Conservation (phyloP, 1,284 basidiomycete genomes). For the Stereum hirsutum region DNA sequence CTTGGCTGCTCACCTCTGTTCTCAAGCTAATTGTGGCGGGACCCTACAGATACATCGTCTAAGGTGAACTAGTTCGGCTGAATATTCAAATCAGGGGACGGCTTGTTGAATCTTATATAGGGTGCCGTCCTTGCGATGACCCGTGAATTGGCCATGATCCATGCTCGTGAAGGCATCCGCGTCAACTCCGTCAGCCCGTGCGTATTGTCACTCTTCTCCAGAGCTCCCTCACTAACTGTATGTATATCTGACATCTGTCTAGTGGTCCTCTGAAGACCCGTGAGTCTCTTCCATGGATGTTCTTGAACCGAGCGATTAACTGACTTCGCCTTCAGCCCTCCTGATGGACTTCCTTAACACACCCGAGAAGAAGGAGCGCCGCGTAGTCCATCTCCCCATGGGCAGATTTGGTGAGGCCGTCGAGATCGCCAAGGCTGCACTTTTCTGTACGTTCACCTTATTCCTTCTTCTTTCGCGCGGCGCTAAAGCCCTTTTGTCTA, state of each 20-base stretch:
- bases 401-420: constrained; percentile 95
- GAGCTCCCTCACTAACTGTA: background rate
- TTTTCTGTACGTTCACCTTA: constrained; percentile 67
- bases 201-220: constrained; percentile 23
- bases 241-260: constrained; percentile 1
- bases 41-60: constrained; percentile 68
- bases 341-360: constrained; percentile 98
- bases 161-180: constrained; percentile 92
- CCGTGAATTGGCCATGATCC: constrained; percentile 93
- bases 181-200: constrained; percentile 94
- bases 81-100: background rate
- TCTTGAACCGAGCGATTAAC: background rate
- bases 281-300: constrained; percentile 26
- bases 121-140: constrained; percentile 98
- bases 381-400: constrained; percentile 91
- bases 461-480: constrained; percentile 1
- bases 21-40: background rate
- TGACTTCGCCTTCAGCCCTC: constrained; percentile 43
- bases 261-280: constrained; percentile 90
- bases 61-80: constrained; percentile 40
- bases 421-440: constrained; percentile 85
- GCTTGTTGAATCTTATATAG: constrained; percentile 25
- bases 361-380: constrained; percentile 88
- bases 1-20: constrained; percentile 2
- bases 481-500: constrained; percentile 6